Evolutionary conservation across 2,329 filamentous ascomycete genomes (phyloP).

Genomic region (Fusarium fujikuroi): DNA sequence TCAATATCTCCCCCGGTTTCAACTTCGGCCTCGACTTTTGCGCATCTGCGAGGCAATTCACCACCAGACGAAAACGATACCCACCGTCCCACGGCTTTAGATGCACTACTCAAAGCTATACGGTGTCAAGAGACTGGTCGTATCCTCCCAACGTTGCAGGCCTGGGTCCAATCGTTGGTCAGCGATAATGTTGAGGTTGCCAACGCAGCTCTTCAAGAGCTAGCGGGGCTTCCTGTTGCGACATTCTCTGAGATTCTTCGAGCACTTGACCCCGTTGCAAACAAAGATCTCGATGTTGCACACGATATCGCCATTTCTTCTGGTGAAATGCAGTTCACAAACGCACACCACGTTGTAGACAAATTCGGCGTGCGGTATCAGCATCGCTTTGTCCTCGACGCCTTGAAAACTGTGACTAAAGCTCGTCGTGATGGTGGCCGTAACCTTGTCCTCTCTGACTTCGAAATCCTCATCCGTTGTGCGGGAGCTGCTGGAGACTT

Average conservation of each 20-base stretch:
- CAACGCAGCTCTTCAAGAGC: constrained; percentile 45
- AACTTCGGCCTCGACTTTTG: constrained; percentile 14
- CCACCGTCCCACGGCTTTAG: constrained; percentile 28
- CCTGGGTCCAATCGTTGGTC: constrained; percentile 43
- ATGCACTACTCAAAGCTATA: constrained; percentile 47
- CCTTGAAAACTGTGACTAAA: constrained; percentile 49
- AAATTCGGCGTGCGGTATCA: constrained; percentile 57
- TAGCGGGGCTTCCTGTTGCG: constrained; percentile 59
- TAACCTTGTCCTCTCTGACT: constrained; percentile 54
- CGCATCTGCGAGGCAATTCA: constrained; percentile 4
- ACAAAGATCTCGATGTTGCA: constrained; percentile 61
- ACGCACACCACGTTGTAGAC: constrained; percentile 53
- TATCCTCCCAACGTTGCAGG: constrained; percentile 42
- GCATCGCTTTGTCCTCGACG: constrained; percentile 52
- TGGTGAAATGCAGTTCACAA: constrained; percentile 55
- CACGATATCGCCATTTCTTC: constrained; percentile 52
- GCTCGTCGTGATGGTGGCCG: constrained; percentile 46
- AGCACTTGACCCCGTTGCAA: constrained; percentile 66
- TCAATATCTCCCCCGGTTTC: constrained; percentile 27
- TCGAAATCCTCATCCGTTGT: constrained; percentile 57
- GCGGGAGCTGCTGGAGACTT: constrained; percentile 58
- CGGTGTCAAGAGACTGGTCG: constrained; percentile 42
- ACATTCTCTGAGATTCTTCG: constrained; percentile 73
- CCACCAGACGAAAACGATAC: not conserved
- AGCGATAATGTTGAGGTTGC: constrained; percentile 30